phyloP scores from a whole-genome alignment of 768 basidiomycete species.

The Mycena leptocephala region DNA sequence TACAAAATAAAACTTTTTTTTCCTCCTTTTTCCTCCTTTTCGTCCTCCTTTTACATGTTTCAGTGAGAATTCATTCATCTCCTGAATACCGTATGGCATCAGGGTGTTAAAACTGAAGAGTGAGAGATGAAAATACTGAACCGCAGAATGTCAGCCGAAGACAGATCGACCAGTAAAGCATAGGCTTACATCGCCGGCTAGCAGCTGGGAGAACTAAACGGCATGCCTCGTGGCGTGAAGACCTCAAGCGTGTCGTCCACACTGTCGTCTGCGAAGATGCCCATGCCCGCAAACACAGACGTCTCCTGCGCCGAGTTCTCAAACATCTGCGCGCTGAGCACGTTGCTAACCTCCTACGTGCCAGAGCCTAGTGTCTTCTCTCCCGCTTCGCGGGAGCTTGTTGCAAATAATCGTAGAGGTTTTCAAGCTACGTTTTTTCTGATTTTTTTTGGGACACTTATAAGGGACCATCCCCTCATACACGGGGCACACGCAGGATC shows the following conservation, averaged over 20 bases:
- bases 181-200: not conserved
- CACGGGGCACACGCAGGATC: no score
- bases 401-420: no score
- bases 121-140: not conserved
- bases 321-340: constrained; percentile 10
- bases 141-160: not conserved
- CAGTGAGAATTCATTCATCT: not conserved
- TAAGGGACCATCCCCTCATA: no score
- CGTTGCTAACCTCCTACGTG: not conserved
- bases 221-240: constrained; percentile 1
- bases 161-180: not conserved
- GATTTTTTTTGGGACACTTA: no score
- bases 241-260: not conserved
- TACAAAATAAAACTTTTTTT: not conserved
- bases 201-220: constrained; percentile 6
- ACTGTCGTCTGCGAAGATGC: constrained; percentile 4
- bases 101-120: not conserved
- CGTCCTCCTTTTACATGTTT: not conserved
- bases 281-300: constrained; percentile 9
- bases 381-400: no score
- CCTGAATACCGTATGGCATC: not conserved
- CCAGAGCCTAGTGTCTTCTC: no score
- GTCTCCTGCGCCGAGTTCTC: not conserved
- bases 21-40: not conserved
- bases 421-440: no score